These are phyloP conservation scores for Monosporascus sp. DNA, from an alignment of 2,329 filamentous ascomycete species.

Conservation along the genomic window DNA sequence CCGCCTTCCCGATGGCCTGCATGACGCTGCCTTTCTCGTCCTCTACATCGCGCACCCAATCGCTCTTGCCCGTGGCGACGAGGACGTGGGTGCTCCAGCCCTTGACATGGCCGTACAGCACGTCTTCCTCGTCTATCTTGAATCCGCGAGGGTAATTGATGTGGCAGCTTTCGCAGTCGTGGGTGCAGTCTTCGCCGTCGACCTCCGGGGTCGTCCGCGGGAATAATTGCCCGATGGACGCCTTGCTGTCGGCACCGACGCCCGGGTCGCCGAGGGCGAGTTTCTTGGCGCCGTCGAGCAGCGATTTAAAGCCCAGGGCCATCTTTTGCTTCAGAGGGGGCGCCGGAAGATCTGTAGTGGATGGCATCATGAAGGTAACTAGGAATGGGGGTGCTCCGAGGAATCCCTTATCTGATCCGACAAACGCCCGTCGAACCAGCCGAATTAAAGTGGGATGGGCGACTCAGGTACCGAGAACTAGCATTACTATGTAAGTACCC, in stretches of 20 bases:
- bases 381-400: too few relatives aligned
- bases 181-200: slow-evolving; percentile 84
- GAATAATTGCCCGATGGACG: slow-evolving; percentile 54
- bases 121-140: slow-evolving; percentile 71
- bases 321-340: slow-evolving; percentile 24
- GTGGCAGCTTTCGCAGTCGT: slow-evolving; percentile 78
- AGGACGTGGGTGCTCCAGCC: slow-evolving; percentile 86
- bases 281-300: slow-evolving; percentile 33
- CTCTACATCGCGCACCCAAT: slow-evolving; percentile 86
- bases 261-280: slow-evolving; percentile 22
- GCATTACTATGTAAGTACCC: too few relatives aligned
- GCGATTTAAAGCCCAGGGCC: slow-evolving; percentile 37
- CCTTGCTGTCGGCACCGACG: slow-evolving; percentile 14
- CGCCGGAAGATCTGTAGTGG: not conserved
- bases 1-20: slow-evolving; percentile 61
- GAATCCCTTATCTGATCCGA: too few relatives aligned
- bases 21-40: slow-evolving; percentile 85
- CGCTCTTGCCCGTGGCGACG: slow-evolving; percentile 90
- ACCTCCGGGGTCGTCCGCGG: slow-evolving; percentile 65
- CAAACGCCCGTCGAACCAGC: too few relatives aligned
- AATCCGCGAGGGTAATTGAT: slow-evolving; percentile 68
- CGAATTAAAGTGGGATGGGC: too few relatives aligned
- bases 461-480: too few relatives aligned
- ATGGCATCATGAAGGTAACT: too few relatives aligned
- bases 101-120: slow-evolving; percentile 79